Evolutionary conservation across 345 rosid genomes (phyloP).

Genomic region (Syzygium aqueum): DNA sequence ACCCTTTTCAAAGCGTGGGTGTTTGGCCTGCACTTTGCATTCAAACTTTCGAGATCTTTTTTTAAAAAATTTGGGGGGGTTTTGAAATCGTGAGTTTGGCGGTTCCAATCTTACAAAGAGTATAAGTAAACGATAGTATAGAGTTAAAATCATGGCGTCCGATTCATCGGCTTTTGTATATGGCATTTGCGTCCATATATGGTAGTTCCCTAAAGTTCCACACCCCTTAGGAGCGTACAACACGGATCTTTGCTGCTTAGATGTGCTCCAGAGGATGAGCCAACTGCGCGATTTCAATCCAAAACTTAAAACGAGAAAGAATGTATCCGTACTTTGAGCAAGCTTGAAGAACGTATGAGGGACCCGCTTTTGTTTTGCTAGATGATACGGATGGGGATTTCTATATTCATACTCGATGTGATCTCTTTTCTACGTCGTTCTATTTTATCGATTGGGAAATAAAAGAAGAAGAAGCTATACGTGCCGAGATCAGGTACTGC

Average conservation of each 20-base stretch:
- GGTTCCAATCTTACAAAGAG: background rate
- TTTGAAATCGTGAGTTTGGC: background rate
- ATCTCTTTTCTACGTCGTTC: background rate
- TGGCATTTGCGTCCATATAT: background rate
- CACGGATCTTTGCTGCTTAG: background rate
- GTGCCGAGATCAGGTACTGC: background rate
- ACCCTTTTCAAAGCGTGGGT: background rate
- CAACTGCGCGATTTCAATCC: background rate
- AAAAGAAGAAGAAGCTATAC: background rate
- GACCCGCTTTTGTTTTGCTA: background rate
- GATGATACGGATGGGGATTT: background rate
- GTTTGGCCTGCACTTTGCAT: background rate
- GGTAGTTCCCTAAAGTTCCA: background rate
- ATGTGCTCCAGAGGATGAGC: too few relatives aligned
- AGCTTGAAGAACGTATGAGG: background rate
- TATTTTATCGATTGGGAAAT: background rate
- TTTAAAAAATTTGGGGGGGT: too few relatives aligned
- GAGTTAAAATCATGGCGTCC: background rate
- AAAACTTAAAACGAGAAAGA: background rate
- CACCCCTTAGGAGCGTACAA: rapidly evolving
- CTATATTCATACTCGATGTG: background rate
- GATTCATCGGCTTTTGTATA: background rate
- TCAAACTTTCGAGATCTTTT: background rate
- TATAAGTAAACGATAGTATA: background rate
- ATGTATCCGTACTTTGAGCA: too few relatives aligned